Evolutionary conservation across 768 basidiomycete species (phyloP), one percentile per base, ranked within the genome.

Genomic region (Cyclocybe cylindracea): DNA sequence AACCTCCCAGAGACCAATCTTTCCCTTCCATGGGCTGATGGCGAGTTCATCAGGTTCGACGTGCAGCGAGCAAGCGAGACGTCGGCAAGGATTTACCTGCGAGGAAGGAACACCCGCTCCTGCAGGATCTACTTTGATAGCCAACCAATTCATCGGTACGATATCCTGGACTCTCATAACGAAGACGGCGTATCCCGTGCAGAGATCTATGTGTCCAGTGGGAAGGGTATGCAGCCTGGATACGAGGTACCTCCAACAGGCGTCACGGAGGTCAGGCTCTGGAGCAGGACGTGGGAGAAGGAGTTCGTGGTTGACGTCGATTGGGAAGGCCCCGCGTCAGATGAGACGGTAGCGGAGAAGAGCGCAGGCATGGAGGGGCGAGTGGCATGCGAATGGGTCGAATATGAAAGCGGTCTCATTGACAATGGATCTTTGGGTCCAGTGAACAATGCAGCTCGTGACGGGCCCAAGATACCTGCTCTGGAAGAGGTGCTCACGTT

Each of bases 361-460:
- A 40, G 52, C 44, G 54, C 55, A 11, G 18, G 49, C 50, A 48
- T 58, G 29, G 53, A 50, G 24, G 87, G 84, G 29, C 73, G 76
- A 3, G 74, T 84, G 16, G 80, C 78, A 13, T 87, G 85, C 54
- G 78, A 80, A 48, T 88, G 85, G 82, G 79, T 76, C n/a, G 87
- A 89, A 61, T 83, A 84, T 57, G 79, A 81, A 65, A 80, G 79
- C 58, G 83, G 64, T 39, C 78, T 74, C 55, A 63, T 80, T 10
- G 83, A 81, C 38, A 70, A 75, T 54, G 73, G 74, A 13, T 46
- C 53, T 13, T 58, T 39, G 63, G 55, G 37, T 33, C 11, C 36
- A 37, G 43, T 43, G 37, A 11, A 47, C 44, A 51, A 43, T 44
- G 40, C 13, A 33, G 24, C 19, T 46, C 18, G 14, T n/a, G 42